Evolutionary conservation across 2,329 filamentous ascomycete species (phyloP), one percentile per base, ranked within the genome.

Genomic region (Didymella keratinophila): DNA sequence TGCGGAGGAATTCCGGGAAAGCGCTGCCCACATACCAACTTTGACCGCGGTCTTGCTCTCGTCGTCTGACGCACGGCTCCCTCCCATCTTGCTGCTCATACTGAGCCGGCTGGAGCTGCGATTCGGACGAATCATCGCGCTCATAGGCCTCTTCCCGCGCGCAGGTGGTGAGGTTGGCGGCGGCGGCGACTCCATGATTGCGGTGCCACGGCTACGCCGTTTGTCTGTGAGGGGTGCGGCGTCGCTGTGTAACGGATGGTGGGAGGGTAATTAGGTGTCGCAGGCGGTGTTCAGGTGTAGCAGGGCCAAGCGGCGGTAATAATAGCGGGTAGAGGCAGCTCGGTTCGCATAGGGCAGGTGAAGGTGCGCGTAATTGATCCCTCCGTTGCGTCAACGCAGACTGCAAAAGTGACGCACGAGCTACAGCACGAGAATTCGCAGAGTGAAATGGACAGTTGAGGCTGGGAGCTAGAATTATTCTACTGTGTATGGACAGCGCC

Each of bases 21-120:
- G 39, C 43, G 54, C 55, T 37, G 55, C 16, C 47, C 53, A 90
- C 93, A 71, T 86, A 97, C 93, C 93, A 76, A 97, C 93, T 94
- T 92, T 95, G 79, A 97, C 93, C 25, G 93, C 91, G 7, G 93
- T 97, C 76, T 91, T 93, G 63, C 85, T 85, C 76, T 97, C 93
- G 69, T 97, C 93, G 71, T 97, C 93, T 0, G 93, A 96, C 23
- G 90, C 89, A 73, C 92, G 87, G 79, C 92, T 96, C 63, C 89
- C 88, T 51, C 87, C 88, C 51, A 84, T 81, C 78, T 90, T 94
- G 80, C 90, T 91, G 71, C 84, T 89, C 81, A 90, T 89, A 80
- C 92, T 96, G 84, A 96, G 83, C 68, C 93, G 90, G 79, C 92
- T 96, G 68, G 84, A 91, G 75, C 91, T 95, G 76, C 92, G 84